Conservation (phyloP, 331 rosid species). For the Saraca asoca region DNA sequence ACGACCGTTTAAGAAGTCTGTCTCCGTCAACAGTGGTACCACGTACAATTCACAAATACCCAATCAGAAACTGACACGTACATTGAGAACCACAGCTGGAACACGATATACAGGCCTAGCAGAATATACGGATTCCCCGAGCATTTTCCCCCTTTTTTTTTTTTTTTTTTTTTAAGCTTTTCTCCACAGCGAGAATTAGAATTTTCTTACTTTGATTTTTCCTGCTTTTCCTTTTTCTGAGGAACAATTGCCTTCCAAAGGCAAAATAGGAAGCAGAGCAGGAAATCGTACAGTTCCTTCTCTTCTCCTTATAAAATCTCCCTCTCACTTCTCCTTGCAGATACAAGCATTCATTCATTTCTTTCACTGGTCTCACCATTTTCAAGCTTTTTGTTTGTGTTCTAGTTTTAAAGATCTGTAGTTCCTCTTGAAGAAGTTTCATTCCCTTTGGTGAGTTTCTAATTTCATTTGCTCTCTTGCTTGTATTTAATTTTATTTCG, state of each 20-base stretch:
- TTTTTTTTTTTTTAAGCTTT: not conserved
- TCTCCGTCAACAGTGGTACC: slow-evolving; percentile 38
- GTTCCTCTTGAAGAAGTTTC: slow-evolving; percentile 11
- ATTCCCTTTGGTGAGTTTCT: slow-evolving; percentile 23
- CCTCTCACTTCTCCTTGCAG: not conserved
- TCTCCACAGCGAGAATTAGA: not conserved
- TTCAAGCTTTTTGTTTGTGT: not conserved
- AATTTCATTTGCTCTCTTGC: slow-evolving; percentile 19
- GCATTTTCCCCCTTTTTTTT: no score
- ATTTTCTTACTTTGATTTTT: not conserved
- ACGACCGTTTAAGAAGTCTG: slow-evolving; percentile 46
- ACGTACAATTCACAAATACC: not conserved
- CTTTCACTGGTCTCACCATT: not conserved
- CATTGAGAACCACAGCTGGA: slow-evolving; percentile 2
- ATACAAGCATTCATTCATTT: slow-evolving; percentile 19
- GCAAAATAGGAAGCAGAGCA: slow-evolving; percentile 27
- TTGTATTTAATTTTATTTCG: slow-evolving; percentile 1
- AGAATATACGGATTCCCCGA: slow-evolving; percentile 53
- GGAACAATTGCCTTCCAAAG: not conserved
- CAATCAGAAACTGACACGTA: slow-evolving; percentile 32
- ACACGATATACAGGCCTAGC: slow-evolving; percentile 31
- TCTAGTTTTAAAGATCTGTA: slow-evolving; percentile 51
- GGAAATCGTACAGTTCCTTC: slow-evolving; percentile 43
- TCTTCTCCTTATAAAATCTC: slow-evolving; percentile 38
- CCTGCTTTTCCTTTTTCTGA: not conserved